These are phyloP conservation scores for Ophiognomonia clavigignenti-juglandacearum DNA, from an alignment of 2,329 filamentous ascomycete species.

Conservation along the genomic window DNA sequence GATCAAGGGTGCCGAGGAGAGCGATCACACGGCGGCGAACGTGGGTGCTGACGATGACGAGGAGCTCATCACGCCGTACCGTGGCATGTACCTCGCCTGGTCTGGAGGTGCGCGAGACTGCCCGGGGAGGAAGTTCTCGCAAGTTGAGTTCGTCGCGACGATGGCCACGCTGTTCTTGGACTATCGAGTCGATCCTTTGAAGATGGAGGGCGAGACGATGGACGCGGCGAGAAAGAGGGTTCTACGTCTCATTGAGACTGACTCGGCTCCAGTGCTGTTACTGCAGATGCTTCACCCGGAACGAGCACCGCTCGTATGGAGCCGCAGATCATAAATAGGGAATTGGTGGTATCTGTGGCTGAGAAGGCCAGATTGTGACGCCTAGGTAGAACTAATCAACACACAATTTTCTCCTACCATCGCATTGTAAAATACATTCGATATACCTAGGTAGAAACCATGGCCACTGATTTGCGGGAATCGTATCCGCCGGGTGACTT, in stretches of 20 bases:
- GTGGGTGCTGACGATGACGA: background rate
- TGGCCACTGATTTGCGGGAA: no score
- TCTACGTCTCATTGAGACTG: constrained; percentile 19
- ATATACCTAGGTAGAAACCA: no score
- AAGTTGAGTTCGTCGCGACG: constrained; percentile 28
- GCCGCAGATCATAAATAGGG: background rate
- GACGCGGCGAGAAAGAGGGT: constrained; percentile 17
- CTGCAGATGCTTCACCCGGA: constrained; percentile 18
- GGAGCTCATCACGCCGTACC: constrained; percentile 15
- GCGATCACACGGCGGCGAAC: background rate
- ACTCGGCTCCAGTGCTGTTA: constrained; percentile 19
- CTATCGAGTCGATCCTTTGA: constrained; percentile 20
- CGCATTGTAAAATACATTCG: no score
- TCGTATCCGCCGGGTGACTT: no score
- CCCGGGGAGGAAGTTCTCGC: constrained; percentile 26
- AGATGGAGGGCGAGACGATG: constrained; percentile 16
- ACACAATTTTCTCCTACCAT: no score
- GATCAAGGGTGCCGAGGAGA: background rate
- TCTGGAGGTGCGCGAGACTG: constrained; percentile 26
- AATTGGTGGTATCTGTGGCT: no score
- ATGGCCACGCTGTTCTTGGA: constrained; percentile 22
- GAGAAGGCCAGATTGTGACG: no score
- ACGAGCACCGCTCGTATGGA: background rate
- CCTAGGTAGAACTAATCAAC: no score
- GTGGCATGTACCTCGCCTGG: constrained; percentile 23